Conservation (phyloP, 2,329 filamentous ascomycete genomes). For the Colletotrichum chlorophyti region DNA sequence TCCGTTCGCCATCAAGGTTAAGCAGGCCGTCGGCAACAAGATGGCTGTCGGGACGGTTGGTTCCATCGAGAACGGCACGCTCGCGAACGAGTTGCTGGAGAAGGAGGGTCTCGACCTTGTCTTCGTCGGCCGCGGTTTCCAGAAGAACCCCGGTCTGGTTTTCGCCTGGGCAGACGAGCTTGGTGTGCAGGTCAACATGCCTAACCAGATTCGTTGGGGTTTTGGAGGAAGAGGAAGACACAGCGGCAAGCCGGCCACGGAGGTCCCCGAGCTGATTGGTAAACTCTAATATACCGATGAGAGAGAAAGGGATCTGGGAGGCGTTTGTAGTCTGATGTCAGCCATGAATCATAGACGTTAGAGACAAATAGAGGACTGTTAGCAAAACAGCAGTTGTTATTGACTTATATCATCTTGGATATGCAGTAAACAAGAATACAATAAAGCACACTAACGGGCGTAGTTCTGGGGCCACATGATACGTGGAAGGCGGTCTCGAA, state of each 20-base stretch:
- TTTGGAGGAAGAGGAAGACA: slow-evolving; percentile 48
- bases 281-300: too few species aligned
- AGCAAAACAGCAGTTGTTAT: too few species aligned
- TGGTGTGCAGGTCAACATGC: slow-evolving; percentile 48
- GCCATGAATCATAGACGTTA: too few species aligned
- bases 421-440: too few species aligned
- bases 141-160: slow-evolving; percentile 59
- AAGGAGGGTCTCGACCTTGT: slow-evolving; percentile 51
- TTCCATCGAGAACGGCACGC: slow-evolving; percentile 44
- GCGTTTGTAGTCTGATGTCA: too few species aligned
- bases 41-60: slow-evolving; percentile 59
- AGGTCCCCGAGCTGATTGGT: neutral
- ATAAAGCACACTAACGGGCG: too few species aligned
- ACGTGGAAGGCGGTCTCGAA: too few species aligned
- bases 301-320: too few species aligned
- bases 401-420: too few species aligned
- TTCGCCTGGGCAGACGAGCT: slow-evolving; percentile 58
- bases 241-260: neutral
- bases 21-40: slow-evolving; percentile 69
- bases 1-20: slow-evolving; percentile 69
- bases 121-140: slow-evolving; percentile 55
- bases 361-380: too few species aligned
- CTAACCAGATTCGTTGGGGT: slow-evolving; percentile 60
- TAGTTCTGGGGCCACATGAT: too few species aligned
- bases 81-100: slow-evolving; percentile 51